Evolutionary conservation across 1,284 basidiomycete genomes (phyloP).

Genomic region (Lignosus rhinocerotis): DNA sequence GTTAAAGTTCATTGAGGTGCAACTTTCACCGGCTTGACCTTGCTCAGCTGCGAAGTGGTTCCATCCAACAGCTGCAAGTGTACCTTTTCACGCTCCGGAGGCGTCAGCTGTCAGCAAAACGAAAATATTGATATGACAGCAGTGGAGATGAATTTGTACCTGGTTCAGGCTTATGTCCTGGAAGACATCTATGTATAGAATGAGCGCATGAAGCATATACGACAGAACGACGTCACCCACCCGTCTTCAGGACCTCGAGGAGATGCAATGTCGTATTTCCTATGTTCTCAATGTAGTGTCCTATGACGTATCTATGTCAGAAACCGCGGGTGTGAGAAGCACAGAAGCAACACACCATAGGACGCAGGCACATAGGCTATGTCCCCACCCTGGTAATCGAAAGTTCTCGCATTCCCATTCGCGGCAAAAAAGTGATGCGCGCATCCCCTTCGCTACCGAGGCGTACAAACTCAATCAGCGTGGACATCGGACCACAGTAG

Average conservation of each 20-base stretch:
- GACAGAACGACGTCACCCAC: conserved; percentile 28
- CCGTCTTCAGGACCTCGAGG: conserved; percentile 63
- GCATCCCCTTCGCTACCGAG: conserved; percentile 50
- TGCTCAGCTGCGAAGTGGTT: conserved; percentile 35
- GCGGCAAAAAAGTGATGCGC: conserved; percentile 69
- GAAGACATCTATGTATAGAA: conserved; percentile 24
- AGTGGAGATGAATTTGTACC: conserved; percentile 14
- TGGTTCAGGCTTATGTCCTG: conserved; percentile 33
- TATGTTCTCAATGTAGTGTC: conserved; percentile 71
- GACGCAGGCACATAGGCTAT: conserved; percentile 56
- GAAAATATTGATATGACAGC: not conserved
- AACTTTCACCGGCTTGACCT: conserved; percentile 36
- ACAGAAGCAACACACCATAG: conserved; percentile 37
- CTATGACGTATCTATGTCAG: conserved; percentile 28
- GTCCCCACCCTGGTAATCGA: conserved; percentile 66
- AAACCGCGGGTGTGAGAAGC: not conserved
- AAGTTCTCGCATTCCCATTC: conserved; percentile 62
- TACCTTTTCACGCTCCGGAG: conserved; percentile 42
- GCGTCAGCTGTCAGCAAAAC: conserved; percentile 35
- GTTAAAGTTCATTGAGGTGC: conserved; percentile 19
- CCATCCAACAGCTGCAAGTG: conserved; percentile 39
- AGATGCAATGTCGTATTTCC: conserved; percentile 60
- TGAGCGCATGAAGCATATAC: not conserved
- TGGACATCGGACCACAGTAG: not conserved
- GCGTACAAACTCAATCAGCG: not conserved